A percentile compares a stretch with the other conserved stretches of the same genome.
Conservation (phyloP, 345 rosid species). For the Crucihimalaya himalaica region DNA sequence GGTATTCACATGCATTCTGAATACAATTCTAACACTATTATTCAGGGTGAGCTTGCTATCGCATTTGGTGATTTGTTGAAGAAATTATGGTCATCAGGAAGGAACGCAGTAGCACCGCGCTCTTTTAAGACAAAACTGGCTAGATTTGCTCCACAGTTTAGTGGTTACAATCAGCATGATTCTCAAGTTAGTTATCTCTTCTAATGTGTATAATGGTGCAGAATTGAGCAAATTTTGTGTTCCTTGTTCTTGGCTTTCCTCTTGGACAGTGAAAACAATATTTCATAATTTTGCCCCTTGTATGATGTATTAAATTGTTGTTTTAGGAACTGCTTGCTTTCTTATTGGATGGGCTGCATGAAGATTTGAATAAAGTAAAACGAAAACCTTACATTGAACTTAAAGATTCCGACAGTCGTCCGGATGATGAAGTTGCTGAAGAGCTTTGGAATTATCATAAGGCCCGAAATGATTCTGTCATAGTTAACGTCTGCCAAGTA, state of each 20-base stretch:
- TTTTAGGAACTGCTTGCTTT: slow-evolving; percentile 89
- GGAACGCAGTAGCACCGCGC: slow-evolving; percentile 76
- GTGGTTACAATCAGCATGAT: slow-evolving; percentile 99
- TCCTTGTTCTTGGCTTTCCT: neutral
- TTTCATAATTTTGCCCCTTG: neutral
- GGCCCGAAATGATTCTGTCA: slow-evolving; percentile 93
- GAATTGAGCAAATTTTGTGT: neutral
- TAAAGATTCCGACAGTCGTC: slow-evolving; percentile 78
- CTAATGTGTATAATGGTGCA: neutral
- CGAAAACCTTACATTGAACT: slow-evolving; percentile 91
- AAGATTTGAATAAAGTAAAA: slow-evolving; percentile 93
- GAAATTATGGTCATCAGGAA: slow-evolving; percentile 89
- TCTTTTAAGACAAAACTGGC: slow-evolving; percentile 87
- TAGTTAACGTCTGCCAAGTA: slow-evolving; percentile 95
- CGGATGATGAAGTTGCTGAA: slow-evolving; percentile 86
- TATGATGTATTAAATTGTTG: slow-evolving; percentile 12
- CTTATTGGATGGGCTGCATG: slow-evolving; percentile 93
- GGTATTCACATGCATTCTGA: slow-evolving; percentile 14
- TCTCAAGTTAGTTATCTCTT: slow-evolving; percentile 70
- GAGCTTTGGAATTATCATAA: slow-evolving; percentile 97
- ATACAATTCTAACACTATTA: slow-evolving; percentile 18
- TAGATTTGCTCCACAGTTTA: slow-evolving; percentile 96
- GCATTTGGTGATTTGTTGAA: slow-evolving; percentile 93
- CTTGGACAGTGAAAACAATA: neutral
- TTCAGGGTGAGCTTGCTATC: slow-evolving; percentile 95